Percentiles rank a stretch among this genome's conserved stretches.
Evolutionary conservation across 2,329 filamentous ascomycete genomes (phyloP).

Genomic region (Alternaria sp.): DNA sequence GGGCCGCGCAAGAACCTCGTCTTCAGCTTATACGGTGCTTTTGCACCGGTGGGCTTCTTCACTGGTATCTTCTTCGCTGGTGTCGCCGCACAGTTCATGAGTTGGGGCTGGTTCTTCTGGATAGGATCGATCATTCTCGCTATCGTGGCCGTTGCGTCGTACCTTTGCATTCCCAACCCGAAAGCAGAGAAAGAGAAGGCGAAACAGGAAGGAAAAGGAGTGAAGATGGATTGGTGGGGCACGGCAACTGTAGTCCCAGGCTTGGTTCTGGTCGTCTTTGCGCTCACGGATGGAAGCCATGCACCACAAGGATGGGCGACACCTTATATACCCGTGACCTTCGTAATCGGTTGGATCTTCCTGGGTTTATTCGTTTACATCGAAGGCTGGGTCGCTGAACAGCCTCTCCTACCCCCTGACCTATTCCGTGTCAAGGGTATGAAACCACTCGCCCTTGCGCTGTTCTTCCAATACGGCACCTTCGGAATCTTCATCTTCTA

Average conservation of each 20-base stretch:
- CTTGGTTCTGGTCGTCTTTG: slow-evolving; percentile 73
- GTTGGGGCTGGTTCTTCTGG: slow-evolving; percentile 46
- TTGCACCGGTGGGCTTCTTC: slow-evolving; percentile 57
- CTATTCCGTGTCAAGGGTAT: slow-evolving; percentile 75
- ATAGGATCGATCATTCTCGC: slow-evolving; percentile 43
- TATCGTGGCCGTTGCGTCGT: slow-evolving; percentile 36
- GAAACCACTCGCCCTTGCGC: slow-evolving; percentile 46
- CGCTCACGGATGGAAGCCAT: slow-evolving; percentile 75
- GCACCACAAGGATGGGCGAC: slow-evolving; percentile 74
- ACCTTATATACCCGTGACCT: slow-evolving; percentile 71
- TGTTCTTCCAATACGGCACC: slow-evolving; percentile 54
- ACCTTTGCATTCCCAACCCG: slow-evolving; percentile 38
- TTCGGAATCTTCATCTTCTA: slow-evolving; percentile 50
- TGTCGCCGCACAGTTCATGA: slow-evolving; percentile 36
- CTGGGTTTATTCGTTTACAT: slow-evolving; percentile 70
- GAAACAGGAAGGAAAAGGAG: background rate
- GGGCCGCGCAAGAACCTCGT: slow-evolving; percentile 73
- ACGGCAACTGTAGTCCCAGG: slow-evolving; percentile 54
- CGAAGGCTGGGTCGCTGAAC: slow-evolving; percentile 71
- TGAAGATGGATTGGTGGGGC: slow-evolving; percentile 50
- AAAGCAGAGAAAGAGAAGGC: slow-evolving; percentile 13
- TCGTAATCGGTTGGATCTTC: slow-evolving; percentile 67
- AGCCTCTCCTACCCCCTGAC: slow-evolving; percentile 72
- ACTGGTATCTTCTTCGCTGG: slow-evolving; percentile 47
- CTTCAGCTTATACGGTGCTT: slow-evolving; percentile 65